These are phyloP conservation scores for Aegilops bicornis DNA, from an alignment of 176 grass and related monocot species.

Conservation along the genomic window DNA sequence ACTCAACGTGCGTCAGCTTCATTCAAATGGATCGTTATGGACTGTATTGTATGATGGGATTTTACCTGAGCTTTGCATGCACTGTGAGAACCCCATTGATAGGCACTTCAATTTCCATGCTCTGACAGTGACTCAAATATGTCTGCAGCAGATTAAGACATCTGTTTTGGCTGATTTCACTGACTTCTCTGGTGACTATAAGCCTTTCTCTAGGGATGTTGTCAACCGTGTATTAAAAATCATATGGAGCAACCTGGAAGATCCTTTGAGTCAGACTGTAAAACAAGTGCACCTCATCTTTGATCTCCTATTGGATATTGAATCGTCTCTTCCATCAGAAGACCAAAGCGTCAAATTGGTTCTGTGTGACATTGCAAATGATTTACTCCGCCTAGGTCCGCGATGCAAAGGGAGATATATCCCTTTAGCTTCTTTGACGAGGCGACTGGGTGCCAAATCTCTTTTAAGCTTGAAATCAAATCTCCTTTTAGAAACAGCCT, in stretches of 20 bases:
- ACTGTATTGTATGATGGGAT: constrained; percentile 92
- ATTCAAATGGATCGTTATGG: constrained; percentile 52
- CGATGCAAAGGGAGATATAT: constrained; percentile 92
- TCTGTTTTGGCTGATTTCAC: constrained; percentile 58
- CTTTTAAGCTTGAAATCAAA: constrained; percentile 71
- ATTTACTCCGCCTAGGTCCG: constrained; percentile 73
- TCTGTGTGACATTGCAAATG: constrained; percentile 61
- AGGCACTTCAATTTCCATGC: constrained; percentile 98
- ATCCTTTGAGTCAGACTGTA: constrained; percentile 95
- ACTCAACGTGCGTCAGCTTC: constrained; percentile 50
- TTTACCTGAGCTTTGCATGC: constrained; percentile 79
- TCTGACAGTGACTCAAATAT: constrained; percentile 96
- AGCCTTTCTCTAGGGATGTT: constrained; percentile 55
- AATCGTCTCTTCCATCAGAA: constrained; percentile 56
- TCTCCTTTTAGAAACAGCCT: constrained; percentile 80
- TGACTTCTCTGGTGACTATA: constrained; percentile 69
- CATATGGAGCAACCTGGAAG: constrained; percentile 97
- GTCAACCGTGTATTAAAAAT: constrained; percentile 67
- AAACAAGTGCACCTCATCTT: constrained; percentile 97
- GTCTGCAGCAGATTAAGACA: constrained; percentile 97
- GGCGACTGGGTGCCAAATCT: constrained; percentile 78
- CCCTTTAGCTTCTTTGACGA: constrained; percentile 93
- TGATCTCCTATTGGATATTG: constrained; percentile 96
- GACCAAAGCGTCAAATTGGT: constrained; percentile 43
- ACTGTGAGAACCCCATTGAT: constrained; percentile 92